These are phyloP conservation scores for Rhodosporidiobolus odoratus DNA, from an alignment of 768 basidiomycete genomes.

Conservation along the genomic window DNA sequence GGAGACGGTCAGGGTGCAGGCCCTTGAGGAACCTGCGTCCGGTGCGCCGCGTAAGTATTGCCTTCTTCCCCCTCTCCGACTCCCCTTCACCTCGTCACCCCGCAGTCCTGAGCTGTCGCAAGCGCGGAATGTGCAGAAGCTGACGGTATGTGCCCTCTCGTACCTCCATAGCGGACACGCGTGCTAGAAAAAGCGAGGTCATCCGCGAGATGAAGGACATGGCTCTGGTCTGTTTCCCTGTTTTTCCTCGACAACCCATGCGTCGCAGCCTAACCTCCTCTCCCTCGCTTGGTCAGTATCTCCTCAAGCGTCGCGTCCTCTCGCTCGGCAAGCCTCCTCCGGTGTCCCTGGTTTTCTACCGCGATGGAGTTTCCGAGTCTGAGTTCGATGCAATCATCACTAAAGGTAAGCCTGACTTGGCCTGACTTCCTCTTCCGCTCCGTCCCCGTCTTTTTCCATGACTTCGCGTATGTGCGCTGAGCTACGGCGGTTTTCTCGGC, in stretches of 20 bases:
- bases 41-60: neutral
- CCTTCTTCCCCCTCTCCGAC: too few relatives aligned
- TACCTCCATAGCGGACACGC: neutral
- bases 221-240: conserved; percentile 4
- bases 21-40: conserved; percentile 6
- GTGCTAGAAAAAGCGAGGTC: conserved; percentile 11
- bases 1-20: conserved; percentile 4
- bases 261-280: too few relatives aligned
- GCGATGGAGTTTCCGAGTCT: conserved; percentile 24
- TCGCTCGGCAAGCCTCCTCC: neutral
- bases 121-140: neutral
- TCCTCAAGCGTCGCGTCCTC: conserved; percentile 3
- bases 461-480: neutral
- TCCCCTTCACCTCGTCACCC: too few relatives aligned
- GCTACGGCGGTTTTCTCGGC: neutral
- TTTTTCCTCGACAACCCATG: too few relatives aligned
- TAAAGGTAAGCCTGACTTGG: neutral
- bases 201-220: conserved; percentile 5
- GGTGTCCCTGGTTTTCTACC: conserved; percentile 6
- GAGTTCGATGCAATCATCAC: neutral
- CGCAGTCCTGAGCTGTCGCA: too few relatives aligned
- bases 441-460: neutral
- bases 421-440: neutral
- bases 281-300: neutral
- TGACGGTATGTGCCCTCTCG: neutral